Percentiles rank a stretch among this genome's conserved stretches.
phyloP scores from a whole-genome alignment of 2,329 filamentous ascomycete species.

The Drechslerella dactyloides region DNA sequence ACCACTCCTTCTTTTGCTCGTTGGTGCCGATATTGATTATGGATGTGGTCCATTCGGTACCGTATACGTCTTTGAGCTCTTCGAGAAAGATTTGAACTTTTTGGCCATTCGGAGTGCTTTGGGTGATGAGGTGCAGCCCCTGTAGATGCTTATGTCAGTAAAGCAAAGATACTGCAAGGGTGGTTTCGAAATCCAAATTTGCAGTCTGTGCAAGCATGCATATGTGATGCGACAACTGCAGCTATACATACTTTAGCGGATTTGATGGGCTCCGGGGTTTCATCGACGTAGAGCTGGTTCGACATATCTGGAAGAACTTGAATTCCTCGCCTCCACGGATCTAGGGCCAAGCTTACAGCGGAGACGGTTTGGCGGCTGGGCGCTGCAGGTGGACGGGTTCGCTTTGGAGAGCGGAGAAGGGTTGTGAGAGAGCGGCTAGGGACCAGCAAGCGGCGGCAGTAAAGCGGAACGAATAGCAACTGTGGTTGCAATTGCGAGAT shows the following conservation, averaged over 20 bases:
- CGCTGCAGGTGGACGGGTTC: neutral
- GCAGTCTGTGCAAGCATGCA: too few species aligned
- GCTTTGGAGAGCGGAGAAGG: neutral
- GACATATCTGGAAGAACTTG: conserved; percentile 56
- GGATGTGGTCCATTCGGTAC: conserved; percentile 61
- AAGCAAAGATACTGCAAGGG: too few species aligned
- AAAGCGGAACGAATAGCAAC: neutral
- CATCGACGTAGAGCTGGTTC: conserved; percentile 59
- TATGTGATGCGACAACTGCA: too few species aligned
- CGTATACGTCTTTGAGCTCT: conserved; percentile 63
- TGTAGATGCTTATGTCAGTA: conserved; percentile 15
- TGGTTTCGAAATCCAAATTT: too few species aligned
- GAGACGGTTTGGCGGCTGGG: neutral
- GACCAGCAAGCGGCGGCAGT: neutral
- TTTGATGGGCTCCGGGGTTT: conserved; percentile 61
- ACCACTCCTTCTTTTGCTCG: conserved; percentile 66
- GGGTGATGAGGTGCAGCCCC: conserved; percentile 64
- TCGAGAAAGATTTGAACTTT: conserved; percentile 66
- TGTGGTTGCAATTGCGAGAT: neutral
- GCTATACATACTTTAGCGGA: conserved; percentile 58
- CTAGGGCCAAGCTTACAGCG: neutral
- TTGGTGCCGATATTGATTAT: conserved; percentile 64
- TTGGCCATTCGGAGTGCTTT: conserved; percentile 63
- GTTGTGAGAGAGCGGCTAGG: neutral
- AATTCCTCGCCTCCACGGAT: neutral